Evolutionary conservation across 495 filamentous ascomycete genomes (phyloP).

Genomic region (Pseudevernia furfuracea): DNA sequence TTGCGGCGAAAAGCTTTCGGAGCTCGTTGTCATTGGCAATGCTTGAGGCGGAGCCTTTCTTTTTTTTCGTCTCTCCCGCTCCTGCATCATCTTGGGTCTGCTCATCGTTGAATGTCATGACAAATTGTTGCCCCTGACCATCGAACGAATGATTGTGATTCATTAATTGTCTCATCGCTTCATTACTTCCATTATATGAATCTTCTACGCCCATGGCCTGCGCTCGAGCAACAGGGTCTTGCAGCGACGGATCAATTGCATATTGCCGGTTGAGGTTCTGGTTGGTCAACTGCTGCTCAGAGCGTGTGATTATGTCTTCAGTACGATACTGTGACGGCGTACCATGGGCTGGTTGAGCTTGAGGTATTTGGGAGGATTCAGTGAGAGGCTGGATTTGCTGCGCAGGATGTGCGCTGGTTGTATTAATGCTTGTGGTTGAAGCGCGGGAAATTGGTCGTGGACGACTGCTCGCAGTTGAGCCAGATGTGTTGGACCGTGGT

Average conservation of each 20-base stretch:
- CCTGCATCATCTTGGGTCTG: constrained; percentile 51
- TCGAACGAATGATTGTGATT: constrained; percentile 52
- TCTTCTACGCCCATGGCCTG: constrained; percentile 43
- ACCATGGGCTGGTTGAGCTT: constrained; percentile 33
- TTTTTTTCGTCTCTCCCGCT: constrained; percentile 52
- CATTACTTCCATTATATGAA: constrained; percentile 33
- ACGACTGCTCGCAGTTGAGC: constrained; percentile 50
- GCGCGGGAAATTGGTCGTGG: constrained; percentile 64
- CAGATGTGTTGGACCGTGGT: constrained; percentile 52
- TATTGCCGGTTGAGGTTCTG: constrained; percentile 43
- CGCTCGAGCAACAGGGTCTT: constrained; percentile 43
- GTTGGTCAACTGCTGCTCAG: constrained; percentile 51
- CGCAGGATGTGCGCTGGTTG: constrained; percentile 57
- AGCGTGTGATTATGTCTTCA: constrained; percentile 58
- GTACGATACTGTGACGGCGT: constrained; percentile 44
- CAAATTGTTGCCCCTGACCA: constrained; percentile 58
- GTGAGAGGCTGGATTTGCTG: constrained; percentile 50
- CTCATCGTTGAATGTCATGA: constrained; percentile 55
- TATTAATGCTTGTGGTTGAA: constrained; percentile 77
- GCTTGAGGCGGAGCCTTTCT: constrained; percentile 60
- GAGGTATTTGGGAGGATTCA: constrained; percentile 43
- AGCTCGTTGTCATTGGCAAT: constrained; percentile 88
- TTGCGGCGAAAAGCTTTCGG: constrained; percentile 70
- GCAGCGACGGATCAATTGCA: constrained; percentile 44
- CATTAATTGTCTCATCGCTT: constrained; percentile 28